Evolutionary conservation across 1,284 basidiomycete species (phyloP).

Genomic region (Gomphus bonarii): DNA sequence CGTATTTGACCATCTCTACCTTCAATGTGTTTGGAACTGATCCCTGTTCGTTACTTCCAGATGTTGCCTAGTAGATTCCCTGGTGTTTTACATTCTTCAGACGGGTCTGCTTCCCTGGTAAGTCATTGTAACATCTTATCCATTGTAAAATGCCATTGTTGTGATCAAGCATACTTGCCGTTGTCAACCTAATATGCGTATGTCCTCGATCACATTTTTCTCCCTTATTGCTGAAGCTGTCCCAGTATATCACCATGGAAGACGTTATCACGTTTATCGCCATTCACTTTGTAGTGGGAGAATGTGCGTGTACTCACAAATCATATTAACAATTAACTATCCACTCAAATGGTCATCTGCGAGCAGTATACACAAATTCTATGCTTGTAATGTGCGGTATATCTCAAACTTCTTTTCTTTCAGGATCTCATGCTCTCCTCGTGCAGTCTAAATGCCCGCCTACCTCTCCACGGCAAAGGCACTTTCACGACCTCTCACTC

Average conservation of each 20-base stretch:
- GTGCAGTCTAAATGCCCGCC: not conserved
- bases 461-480: not conserved
- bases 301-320: not conserved
- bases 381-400: slow-evolving; percentile 5
- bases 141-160: not conserved
- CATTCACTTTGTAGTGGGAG: not conserved
- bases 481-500: not conserved
- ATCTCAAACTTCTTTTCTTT: not conserved
- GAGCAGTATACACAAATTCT: slow-evolving; percentile 3
- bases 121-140: not conserved
- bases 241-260: not conserved
- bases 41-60: not conserved
- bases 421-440: not conserved
- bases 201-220: not conserved
- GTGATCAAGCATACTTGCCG: not conserved
- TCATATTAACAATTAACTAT: not conserved
- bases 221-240: not conserved
- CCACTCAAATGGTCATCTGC: not conserved
- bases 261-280: not conserved
- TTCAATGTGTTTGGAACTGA: not conserved
- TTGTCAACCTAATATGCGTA: slow-evolving; percentile 1
- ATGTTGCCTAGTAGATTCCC: not conserved
- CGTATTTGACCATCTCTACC: not conserved
- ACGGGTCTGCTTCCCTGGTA: slow-evolving; percentile 3
- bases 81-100: not conserved